Percentiles rank a stretch among this genome's conserved stretches.
Conservation (phyloP, 306 rosid genomes). For the Lathyrus sativus region DNA sequence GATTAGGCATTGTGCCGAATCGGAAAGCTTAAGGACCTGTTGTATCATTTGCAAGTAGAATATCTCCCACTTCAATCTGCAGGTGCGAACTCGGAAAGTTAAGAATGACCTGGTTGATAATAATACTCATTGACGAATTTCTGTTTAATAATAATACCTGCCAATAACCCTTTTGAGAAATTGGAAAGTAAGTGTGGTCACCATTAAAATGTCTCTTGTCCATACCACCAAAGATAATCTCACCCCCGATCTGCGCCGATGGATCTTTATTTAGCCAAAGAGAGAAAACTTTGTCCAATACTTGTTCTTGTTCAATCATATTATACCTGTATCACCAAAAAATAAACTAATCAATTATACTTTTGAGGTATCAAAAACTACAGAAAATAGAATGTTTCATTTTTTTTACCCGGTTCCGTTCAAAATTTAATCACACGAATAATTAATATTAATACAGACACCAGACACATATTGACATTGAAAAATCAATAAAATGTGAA, state of each 20-base stretch:
- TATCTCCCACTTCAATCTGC: constrained; percentile 71
- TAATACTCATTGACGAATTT: constrained; percentile 31
- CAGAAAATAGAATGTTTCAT: no score
- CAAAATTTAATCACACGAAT: no score
- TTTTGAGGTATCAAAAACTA: constrained; percentile 17
- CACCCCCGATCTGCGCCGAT: constrained; percentile 47
- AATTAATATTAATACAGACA: neutral
- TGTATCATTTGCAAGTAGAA: constrained; percentile 56
- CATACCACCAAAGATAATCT: constrained; percentile 67
- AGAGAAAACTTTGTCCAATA: constrained; percentile 40
- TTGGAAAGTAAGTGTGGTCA: constrained; percentile 64
- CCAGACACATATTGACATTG: neutral
- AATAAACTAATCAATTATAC: neutral
- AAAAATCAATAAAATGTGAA: constrained; percentile 20
- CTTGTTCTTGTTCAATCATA: constrained; percentile 44
- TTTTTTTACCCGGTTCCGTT: no score
- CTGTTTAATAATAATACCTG: constrained; percentile 49
- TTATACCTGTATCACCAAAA: constrained; percentile 46
- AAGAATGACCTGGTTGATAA: constrained; percentile 28
- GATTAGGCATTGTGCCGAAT: constrained; percentile 16
- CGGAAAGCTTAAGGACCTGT: constrained; percentile 56
- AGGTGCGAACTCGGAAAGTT: constrained; percentile 32
- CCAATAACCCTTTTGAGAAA: constrained; percentile 68
- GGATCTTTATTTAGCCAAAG: constrained; percentile 49
- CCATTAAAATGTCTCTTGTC: constrained; percentile 66